Percentiles rank a stretch among this genome's conserved stretches.
Conservation (phyloP, 2,329 filamentous ascomycete genomes). For the Capronia epimyces region DNA sequence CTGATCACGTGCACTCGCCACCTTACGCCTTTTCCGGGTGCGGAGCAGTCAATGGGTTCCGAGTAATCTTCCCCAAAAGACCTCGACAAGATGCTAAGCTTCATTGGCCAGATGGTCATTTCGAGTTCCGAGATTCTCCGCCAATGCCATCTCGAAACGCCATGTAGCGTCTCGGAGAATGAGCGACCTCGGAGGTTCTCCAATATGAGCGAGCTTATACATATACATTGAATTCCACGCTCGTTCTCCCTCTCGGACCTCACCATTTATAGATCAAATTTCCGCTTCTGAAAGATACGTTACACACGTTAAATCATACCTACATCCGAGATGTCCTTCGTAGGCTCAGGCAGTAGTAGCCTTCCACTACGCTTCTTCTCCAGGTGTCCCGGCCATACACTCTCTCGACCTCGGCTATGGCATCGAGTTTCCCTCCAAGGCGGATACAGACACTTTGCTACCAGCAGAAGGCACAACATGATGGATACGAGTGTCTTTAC, state of each 20-base stretch:
- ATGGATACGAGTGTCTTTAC: conserved; percentile 72
- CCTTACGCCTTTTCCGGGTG: background rate
- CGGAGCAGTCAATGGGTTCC: too few species aligned
- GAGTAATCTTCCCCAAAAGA: too few species aligned
- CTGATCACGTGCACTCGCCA: background rate
- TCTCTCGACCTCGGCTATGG: conserved; percentile 19
- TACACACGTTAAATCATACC: too few species aligned
- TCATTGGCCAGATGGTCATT: background rate
- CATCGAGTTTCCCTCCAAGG: background rate
- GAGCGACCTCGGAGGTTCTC: conserved; percentile 21
- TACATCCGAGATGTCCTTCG: conserved; percentile 8
- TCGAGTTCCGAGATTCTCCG: conserved; percentile 14
- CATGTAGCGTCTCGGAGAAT: conserved; percentile 5
- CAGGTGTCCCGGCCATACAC: background rate
- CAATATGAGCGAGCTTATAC: background rate
- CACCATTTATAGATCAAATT: too few species aligned
- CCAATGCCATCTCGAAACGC: conserved; percentile 12
- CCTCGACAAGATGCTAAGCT: background rate
- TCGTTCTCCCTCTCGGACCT: background rate
- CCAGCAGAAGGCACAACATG: conserved; percentile 33
- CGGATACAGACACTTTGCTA: conserved; percentile 16
- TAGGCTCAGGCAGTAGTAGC: background rate
- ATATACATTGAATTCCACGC: too few species aligned
- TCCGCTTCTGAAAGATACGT: too few species aligned
- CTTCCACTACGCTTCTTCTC: conserved; percentile 1